Conservation (phyloP, 352 stramenopile species). For the Poterioochromonas sp. region DNA sequence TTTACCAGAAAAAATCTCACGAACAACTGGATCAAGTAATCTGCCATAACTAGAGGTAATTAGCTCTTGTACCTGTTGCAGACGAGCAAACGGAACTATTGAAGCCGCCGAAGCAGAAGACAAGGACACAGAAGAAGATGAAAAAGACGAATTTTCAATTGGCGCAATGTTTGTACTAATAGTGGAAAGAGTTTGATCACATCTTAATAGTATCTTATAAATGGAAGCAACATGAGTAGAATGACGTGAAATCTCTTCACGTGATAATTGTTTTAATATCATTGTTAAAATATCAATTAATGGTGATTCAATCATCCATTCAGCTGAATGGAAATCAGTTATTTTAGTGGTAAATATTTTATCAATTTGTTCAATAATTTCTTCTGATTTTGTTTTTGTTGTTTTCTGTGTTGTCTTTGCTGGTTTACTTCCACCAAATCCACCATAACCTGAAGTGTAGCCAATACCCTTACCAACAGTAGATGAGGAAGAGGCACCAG, state of each 20-base stretch:
- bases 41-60: neutral
- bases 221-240: neutral
- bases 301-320: neutral
- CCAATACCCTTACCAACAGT: too few species aligned
- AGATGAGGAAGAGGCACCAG: too few species aligned
- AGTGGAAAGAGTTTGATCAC: neutral
- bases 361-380: too few species aligned
- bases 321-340: too few species aligned
- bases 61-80: neutral
- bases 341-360: too few species aligned
- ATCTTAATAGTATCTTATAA: neutral
- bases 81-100: neutral
- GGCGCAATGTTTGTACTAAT: too few species aligned
- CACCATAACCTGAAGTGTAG: too few species aligned
- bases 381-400: too few species aligned
- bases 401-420: too few species aligned
- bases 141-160: too few species aligned
- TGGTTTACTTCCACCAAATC: too few species aligned
- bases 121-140: too few species aligned
- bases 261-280: neutral
- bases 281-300: neutral
- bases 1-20: neutral
- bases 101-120: neutral
- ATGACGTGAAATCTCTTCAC: neutral
- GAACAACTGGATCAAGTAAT: neutral